Conservation (phyloP, 1,284 basidiomycete species). For the Pseudozyma flocculosa region DNA sequence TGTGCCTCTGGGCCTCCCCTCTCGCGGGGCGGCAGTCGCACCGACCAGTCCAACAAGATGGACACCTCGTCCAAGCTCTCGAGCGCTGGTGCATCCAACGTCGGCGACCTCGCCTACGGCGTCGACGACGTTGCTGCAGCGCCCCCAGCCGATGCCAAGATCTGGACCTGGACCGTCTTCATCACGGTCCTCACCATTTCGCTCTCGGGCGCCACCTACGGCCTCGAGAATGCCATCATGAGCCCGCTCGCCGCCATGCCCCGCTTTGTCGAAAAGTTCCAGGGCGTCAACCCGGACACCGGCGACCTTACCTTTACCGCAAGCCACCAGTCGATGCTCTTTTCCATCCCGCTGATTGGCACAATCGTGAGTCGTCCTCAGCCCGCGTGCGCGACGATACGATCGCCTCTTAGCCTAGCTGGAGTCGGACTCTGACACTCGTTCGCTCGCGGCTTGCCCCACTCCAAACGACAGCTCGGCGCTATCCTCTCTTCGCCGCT, state of each 20-base stretch:
- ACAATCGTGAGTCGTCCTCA: slow-evolving; percentile 17
- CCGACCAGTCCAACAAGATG: no score
- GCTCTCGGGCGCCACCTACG: slow-evolving; percentile 33
- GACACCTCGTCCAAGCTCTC: no score
- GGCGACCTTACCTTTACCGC: slow-evolving; percentile 40
- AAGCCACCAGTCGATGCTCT: slow-evolving; percentile 41
- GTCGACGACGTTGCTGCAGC: no score
- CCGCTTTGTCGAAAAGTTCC: slow-evolving; percentile 37
- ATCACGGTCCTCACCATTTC: slow-evolving; percentile 35
- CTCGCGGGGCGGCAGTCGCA: no score
- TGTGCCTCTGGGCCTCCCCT: no score
- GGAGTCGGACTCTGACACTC: no score
- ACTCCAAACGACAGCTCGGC: slow-evolving; percentile 4
- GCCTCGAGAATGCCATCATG: slow-evolving; percentile 43
- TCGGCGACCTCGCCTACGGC: no score
- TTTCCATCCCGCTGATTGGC: slow-evolving; percentile 40
- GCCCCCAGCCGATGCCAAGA: slow-evolving; percentile 1
- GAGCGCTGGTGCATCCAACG: no score
- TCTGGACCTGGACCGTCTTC: slow-evolving; percentile 26
- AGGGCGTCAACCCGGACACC: slow-evolving; percentile 33
- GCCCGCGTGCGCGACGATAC: no score
- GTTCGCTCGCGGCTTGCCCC: neutral
- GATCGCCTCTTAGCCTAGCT: no score
- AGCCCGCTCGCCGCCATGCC: slow-evolving; percentile 42
- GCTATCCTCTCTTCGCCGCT: slow-evolving; percentile 31